Percentiles rank a stretch among this genome's conserved stretches.
Conservation (phyloP, 768 basidiomycete genomes). For the Termitomyces heimii region DNA sequence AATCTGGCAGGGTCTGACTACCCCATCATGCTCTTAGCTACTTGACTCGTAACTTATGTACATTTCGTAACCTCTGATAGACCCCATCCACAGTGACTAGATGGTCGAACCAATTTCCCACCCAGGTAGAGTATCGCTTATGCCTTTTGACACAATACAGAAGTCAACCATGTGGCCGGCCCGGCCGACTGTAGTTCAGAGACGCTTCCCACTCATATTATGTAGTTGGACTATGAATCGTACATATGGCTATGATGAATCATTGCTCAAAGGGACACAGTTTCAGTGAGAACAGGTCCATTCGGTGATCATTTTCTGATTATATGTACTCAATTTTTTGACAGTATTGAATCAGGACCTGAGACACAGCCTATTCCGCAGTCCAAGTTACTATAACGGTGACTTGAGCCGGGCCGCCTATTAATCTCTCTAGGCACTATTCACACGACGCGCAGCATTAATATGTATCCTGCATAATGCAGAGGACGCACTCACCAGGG, state of each 20-base stretch:
- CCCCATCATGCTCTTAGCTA: too few relatives aligned
- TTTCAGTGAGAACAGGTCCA: background rate
- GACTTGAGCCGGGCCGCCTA: background rate
- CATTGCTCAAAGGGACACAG: too few relatives aligned
- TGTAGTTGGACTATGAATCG: background rate
- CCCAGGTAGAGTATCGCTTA: too few relatives aligned
- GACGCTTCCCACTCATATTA: background rate
- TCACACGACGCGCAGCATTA: constrained; percentile 9
- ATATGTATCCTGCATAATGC: background rate
- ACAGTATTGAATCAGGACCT: background rate
- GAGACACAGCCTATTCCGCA: background rate
- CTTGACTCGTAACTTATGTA: too few relatives aligned
- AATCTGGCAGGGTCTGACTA: background rate
- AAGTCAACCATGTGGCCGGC: too few relatives aligned
- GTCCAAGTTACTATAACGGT: background rate
- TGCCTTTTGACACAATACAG: too few relatives aligned
- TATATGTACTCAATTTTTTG: background rate
- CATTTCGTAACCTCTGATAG: too few relatives aligned
- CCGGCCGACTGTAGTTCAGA: background rate
- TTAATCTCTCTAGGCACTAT: background rate
- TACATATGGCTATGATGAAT: background rate
- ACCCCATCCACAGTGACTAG: background rate
- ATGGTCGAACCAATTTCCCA: too few relatives aligned
- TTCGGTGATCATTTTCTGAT: background rate
- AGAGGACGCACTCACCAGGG: too few relatives aligned